Evolutionary conservation across 108 stramenopile genomes (phyloP), one percentile per base, ranked within the genome.

Genomic region (Cyclotella sp.): DNA sequence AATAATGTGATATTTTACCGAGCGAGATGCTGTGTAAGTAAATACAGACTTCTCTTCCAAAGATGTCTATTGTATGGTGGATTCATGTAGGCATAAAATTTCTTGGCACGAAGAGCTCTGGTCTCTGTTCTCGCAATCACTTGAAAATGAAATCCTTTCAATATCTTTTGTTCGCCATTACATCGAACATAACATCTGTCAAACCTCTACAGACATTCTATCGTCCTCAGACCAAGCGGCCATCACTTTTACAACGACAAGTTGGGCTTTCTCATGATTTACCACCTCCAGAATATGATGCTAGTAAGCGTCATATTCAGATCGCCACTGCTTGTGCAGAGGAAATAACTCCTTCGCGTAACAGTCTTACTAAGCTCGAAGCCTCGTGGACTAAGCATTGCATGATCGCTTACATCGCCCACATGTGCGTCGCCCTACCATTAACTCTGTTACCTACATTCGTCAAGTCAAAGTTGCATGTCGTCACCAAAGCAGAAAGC

Each of bases 341-440:
- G 2, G 34, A 34, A 34, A 19, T 22, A 26, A 4, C 12, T 22
- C 12, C 55, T 57, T 1, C 8, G 3, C 55, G 12, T 3, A 57
- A 24, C n/a, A 26, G 5, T 24, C 70, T 70, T 26, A 43, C 62
- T 62, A 64, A 75, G n/a, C 19, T 76, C 0, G 26, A 82, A 58
- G 42, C 76, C 9, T 1, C 43, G 16, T 68, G 70, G 52, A 77
- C 65, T 9, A 84, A 84, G 24, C 65, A 73, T 58, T 84, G 84
- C 39, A 88, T 94, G 93, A 72, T 90, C 29, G 45, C 81, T 34
- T 94, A 77, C 59, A 81, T 94, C 51, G 74, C 65, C 10, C 69
- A 78, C 49, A 89, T 94, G 88, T 92, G 91, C 51, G 39, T 91
- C 41, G 75, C 88, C 15, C 75, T 94, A 16, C 93, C 93, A 3